Evolutionary conservation across 2,329 filamentous ascomycete species (phyloP).

Genomic region (Colletotrichum sp.): DNA sequence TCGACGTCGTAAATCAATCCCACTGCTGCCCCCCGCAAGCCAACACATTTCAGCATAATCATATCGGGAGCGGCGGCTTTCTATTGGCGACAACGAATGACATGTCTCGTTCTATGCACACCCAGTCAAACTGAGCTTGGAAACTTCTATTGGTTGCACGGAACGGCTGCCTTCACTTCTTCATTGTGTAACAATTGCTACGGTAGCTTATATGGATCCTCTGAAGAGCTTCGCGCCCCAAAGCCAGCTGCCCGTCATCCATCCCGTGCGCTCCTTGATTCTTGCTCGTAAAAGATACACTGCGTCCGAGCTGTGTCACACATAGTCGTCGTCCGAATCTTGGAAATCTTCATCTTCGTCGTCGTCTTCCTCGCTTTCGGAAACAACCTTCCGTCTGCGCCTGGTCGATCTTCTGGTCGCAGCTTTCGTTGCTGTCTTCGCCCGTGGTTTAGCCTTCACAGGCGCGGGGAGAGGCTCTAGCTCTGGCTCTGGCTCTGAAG

Average conservation of each 20-base stretch:
- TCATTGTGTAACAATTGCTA: neutral
- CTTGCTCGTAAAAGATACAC: neutral
- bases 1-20: neutral
- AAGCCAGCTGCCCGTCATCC: neutral
- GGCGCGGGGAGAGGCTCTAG: neutral
- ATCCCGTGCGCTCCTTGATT: neutral
- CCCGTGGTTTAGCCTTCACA: constrained; percentile 8
- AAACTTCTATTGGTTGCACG: neutral
- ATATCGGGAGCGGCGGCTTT: neutral
- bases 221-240: neutral
- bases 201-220: neutral
- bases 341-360: constrained; percentile 1
- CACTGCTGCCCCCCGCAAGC: neutral
- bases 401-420: constrained; percentile 7
- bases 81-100: neutral
- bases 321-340: constrained; percentile 14
- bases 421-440: neutral
- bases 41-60: neutral
- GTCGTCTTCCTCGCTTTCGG: constrained; percentile 14
- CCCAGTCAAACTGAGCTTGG: neutral
- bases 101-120: neutral
- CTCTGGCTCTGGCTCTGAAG: neutral
- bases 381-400: neutral
- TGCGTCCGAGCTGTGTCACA: neutral
- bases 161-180: neutral